Conservation (phyloP, 768 basidiomycete species). For the Collybiopsis luxurians region DNA sequence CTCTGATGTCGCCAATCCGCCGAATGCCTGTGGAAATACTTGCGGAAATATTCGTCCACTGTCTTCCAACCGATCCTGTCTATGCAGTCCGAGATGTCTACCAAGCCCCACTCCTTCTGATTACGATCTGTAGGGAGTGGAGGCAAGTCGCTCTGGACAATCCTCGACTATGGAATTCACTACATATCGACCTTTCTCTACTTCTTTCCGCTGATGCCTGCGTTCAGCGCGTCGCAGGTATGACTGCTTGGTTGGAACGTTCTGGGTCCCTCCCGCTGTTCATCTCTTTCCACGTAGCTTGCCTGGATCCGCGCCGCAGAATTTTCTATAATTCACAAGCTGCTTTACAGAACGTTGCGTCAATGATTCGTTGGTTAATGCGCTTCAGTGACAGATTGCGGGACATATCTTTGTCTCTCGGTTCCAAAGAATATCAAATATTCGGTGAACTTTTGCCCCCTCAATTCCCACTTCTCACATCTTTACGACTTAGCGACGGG, state of each 20-base stretch:
- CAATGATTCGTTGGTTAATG: not conserved
- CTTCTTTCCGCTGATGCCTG: no score
- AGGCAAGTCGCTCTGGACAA: constrained; percentile 20
- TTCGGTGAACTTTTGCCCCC: no score
- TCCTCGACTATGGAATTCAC: constrained; percentile 24
- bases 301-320: not conserved
- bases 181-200: constrained; percentile 7
- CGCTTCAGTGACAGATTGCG: not conserved
- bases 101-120: constrained; percentile 22
- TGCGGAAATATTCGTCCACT: constrained; percentile 22
- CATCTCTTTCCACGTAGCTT: not conserved
- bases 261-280: not conserved
- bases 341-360: no score
- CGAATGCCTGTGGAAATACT: constrained; percentile 22
- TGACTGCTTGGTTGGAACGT: not conserved
- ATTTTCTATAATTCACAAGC: no score
- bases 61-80: constrained; percentile 15
- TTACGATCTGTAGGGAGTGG: constrained; percentile 24
- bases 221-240: not conserved
- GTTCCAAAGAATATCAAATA: no score
- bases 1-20: constrained; percentile 21
- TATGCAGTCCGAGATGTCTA: constrained; percentile 15
- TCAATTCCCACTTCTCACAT: no score
- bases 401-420: not conserved
- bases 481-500: no score